Conservation (phyloP, 306 rosid species). For the Begonia fuchsioides region DNA sequence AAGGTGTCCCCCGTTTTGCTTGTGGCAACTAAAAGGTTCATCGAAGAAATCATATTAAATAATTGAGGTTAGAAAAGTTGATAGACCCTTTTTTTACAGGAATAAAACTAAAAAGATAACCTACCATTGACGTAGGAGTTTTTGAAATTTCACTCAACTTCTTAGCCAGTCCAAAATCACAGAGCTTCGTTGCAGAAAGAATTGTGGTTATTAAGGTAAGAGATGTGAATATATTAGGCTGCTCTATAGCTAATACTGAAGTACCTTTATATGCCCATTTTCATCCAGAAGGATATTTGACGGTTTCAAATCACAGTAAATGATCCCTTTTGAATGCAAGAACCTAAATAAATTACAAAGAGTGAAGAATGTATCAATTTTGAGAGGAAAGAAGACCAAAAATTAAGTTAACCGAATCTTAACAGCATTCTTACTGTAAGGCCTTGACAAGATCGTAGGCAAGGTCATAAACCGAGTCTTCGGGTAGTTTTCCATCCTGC, state of each 20-base stretch:
- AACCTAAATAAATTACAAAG: constrained; percentile 41
- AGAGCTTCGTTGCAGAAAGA: constrained; percentile 45
- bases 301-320: constrained; percentile 92
- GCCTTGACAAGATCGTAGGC: constrained; percentile 63
- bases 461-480: constrained; percentile 75
- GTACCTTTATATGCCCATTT: constrained; percentile 81
- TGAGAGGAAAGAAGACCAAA: constrained; percentile 3
- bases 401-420: neutral
- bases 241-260: neutral
- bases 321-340: constrained; percentile 80
- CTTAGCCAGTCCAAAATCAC: constrained; percentile 95
- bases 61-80: neutral
- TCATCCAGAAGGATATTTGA: constrained; percentile 83
- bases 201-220: too few species aligned
- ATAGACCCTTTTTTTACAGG: constrained; percentile 2
- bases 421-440: constrained; percentile 37
- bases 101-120: constrained; percentile 11
- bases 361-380: constrained; percentile 4
- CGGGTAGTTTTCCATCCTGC: constrained; percentile 84
- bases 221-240: too few species aligned
- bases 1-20: constrained; percentile 95
- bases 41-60: constrained; percentile 12
- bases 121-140: constrained; percentile 60
- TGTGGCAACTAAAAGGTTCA: constrained; percentile 56
- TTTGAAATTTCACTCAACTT: constrained; percentile 72